These are phyloP conservation scores for Martiniozyma asiatica DNA, from an alignment of 1,139 yeast genomes.

Conservation along the genomic window DNA sequence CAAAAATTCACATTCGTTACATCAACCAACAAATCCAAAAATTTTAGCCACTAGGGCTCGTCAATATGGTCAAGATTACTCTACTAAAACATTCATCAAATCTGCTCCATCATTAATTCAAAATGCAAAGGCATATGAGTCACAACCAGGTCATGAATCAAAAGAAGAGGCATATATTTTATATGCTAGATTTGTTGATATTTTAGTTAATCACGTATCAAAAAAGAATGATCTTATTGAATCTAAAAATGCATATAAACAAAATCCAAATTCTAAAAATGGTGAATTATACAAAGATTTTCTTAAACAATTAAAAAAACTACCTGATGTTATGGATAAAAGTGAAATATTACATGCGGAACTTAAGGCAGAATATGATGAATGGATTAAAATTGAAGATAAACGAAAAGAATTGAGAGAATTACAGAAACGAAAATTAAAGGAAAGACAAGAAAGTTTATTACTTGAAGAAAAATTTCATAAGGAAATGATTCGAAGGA, in stretches of 20 bases:
- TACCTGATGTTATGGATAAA: constrained; percentile 25
- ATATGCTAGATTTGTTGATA: constrained; percentile 36
- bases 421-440: constrained; percentile 12
- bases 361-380: constrained; percentile 23
- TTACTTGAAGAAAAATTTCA: constrained; percentile 6
- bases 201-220: constrained; percentile 33
- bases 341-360: constrained; percentile 27
- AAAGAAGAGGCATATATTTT: constrained; percentile 36
- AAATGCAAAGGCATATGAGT: constrained; percentile 34
- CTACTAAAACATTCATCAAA: constrained; percentile 34
- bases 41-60: constrained; percentile 30
- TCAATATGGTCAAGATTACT: constrained; percentile 28
- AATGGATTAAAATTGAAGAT: constrained; percentile 16
- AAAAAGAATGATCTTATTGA: constrained; percentile 29
- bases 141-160: constrained; percentile 23
- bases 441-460: constrained; percentile 6
- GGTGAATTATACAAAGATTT: constrained; percentile 15
- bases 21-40: constrained; percentile 18
- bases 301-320: constrained; percentile 12
- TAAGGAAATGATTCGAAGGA: constrained; percentile 6
- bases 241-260: constrained; percentile 15
- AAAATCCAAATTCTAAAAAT: constrained; percentile 15
- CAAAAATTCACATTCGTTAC: constrained; percentile 1
- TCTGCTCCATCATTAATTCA: constrained; percentile 27
- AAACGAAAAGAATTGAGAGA: constrained; percentile 16